These are phyloP conservation scores for Leucaena leucocephala DNA, from an alignment of 306 rosid genomes.

Conservation along the genomic window DNA sequence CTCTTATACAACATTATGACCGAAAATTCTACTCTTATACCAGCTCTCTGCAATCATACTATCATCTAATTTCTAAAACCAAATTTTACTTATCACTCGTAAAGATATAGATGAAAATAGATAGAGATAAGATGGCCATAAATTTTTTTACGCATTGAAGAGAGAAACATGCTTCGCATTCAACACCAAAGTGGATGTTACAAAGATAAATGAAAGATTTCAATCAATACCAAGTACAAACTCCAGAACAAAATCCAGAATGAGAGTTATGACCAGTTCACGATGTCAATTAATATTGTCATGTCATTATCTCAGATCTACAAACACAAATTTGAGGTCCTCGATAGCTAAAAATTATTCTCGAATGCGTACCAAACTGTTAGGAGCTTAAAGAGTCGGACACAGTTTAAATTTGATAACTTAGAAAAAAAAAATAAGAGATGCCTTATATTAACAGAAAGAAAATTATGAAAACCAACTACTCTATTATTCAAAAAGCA, in stretches of 20 bases:
- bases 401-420: slow-evolving; percentile 15
- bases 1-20: background rate
- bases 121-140: background rate
- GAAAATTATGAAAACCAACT: background rate
- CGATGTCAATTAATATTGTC: background rate
- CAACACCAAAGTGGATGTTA: slow-evolving; percentile 13
- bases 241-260: slow-evolving; percentile 20
- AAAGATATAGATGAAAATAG: background rate
- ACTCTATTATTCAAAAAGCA: slow-evolving; percentile 8
- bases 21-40: slow-evolving; percentile 3
- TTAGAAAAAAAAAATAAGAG: background rate
- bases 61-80: background rate
- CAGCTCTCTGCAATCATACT: slow-evolving; percentile 11
- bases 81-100: background rate
- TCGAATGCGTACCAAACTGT: background rate
- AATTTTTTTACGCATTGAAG: background rate
- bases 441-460: slow-evolving; percentile 1
- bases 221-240: background rate
- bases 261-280: background rate
- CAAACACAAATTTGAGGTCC: background rate
- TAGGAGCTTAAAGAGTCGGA: background rate
- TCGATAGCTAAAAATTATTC: background rate
- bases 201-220: background rate
- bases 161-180: background rate
- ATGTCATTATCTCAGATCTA: background rate